phyloP scores from a whole-genome alignment of 116 monocot species.

The Dioscorea cayenensis region DNA sequence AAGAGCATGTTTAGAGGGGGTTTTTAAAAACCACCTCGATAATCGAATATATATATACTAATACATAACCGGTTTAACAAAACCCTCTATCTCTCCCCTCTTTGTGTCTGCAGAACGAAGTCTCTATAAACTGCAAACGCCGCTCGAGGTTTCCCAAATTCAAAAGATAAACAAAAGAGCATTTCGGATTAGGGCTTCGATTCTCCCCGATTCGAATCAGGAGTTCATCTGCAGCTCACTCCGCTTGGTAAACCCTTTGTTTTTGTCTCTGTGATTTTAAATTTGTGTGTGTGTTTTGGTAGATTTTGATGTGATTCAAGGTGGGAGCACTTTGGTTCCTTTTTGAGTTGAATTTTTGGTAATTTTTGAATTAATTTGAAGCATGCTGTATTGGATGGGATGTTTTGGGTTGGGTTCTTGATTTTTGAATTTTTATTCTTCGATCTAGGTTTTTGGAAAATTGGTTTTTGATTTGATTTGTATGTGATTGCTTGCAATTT shows the following conservation, averaged over 20 bases:
- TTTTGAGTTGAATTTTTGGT: neutral
- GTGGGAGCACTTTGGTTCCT: no score
- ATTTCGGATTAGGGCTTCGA: neutral
- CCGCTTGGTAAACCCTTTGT: neutral
- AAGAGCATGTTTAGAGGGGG: no score
- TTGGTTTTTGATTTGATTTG: neutral
- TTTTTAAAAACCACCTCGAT: no score
- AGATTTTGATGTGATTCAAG: neutral
- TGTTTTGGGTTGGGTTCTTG: neutral
- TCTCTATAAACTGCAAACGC: neutral
- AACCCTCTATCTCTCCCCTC: no score
- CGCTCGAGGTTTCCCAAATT: neutral
- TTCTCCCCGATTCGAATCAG: neutral
- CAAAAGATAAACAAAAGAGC: no score
- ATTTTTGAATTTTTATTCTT: neutral
- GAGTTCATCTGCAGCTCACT: no score
- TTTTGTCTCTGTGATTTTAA: neutral
- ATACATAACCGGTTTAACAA: no score
- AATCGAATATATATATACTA: no score
- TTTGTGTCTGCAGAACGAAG: no score
- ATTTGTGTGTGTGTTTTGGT: no score
- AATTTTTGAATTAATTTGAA: neutral
- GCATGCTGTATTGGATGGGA: neutral
- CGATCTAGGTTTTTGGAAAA: neutral
- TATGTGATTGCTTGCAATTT: neutral